A percentile compares a stretch with the other conserved stretches of the same genome.
These are phyloP conservation scores for Leptographium flavum DNA, from an alignment of 2,329 filamentous ascomycete genomes.

Conservation along the genomic window DNA sequence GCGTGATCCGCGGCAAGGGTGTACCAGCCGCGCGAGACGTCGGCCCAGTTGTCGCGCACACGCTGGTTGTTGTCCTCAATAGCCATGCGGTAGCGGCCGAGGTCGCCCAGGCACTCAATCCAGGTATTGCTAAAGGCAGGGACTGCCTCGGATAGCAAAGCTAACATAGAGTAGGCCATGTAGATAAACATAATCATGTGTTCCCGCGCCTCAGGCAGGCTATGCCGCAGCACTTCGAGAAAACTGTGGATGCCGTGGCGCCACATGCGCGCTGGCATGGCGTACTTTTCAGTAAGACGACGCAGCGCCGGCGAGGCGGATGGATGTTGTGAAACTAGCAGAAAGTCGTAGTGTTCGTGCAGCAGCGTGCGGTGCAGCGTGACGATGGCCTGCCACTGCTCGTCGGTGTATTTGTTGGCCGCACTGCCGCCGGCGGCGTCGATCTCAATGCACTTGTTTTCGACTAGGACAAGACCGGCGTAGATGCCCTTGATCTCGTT, in stretches of 20 bases:
- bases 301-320: constrained; percentile 55
- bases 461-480: constrained; percentile 70
- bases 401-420: constrained; percentile 34
- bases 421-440: constrained; percentile 33
- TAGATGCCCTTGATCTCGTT: constrained; percentile 77
- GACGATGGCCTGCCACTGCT: constrained; percentile 77
- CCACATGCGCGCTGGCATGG: constrained; percentile 93
- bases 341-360: constrained; percentile 75
- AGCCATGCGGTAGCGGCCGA: constrained; percentile 78
- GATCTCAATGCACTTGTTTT: constrained; percentile 75
- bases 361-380: constrained; percentile 67
- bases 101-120: constrained; percentile 84
- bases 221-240: constrained; percentile 59
- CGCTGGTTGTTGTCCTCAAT: constrained; percentile 70
- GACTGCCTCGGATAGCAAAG: constrained; percentile 72
- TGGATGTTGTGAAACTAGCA: constrained; percentile 76
- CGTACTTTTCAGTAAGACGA: constrained; percentile 62
- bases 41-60: constrained; percentile 69
- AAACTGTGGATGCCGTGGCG: constrained; percentile 80
- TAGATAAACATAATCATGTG: constrained; percentile 90
- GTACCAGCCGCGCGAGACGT: constrained; percentile 73
- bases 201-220: constrained; percentile 62
- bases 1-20: constrained; percentile 64
- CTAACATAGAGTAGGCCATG: constrained; percentile 80
- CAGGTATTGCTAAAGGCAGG: constrained; percentile 74